phyloP scores from a whole-genome alignment of 2,329 filamentous ascomycete genomes.

The Penicillium sp. region DNA sequence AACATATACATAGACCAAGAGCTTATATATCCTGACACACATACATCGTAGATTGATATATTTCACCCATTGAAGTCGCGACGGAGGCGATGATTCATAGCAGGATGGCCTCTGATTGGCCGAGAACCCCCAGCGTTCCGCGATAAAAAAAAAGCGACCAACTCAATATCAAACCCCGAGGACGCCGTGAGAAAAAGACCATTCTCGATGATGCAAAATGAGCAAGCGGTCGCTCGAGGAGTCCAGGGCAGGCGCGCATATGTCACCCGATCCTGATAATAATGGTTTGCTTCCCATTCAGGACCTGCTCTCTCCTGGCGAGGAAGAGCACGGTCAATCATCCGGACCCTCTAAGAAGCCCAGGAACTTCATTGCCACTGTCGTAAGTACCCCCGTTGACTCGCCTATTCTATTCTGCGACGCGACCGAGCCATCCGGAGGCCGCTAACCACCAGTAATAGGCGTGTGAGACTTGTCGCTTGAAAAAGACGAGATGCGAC shows the following conservation, averaged over 20 bases:
- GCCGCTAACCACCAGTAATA: slow-evolving; percentile 19
- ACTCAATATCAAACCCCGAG: slow-evolving; percentile 5
- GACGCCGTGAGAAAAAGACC: neutral
- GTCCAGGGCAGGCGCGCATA: slow-evolving; percentile 24
- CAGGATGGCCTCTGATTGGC: slow-evolving; percentile 14
- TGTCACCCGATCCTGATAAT: slow-evolving; percentile 26
- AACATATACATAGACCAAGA: neutral
- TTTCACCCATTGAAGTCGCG: neutral
- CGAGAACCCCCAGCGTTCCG: neutral
- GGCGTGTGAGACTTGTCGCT: slow-evolving; percentile 56
- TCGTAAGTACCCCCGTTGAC: slow-evolving; percentile 25
- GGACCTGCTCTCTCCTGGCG: slow-evolving; percentile 38
- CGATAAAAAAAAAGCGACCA: slow-evolving; percentile 7
- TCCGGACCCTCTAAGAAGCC: slow-evolving; percentile 34
- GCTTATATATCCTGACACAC: neutral
- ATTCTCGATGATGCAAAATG: slow-evolving; percentile 35
- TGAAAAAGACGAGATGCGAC: slow-evolving; percentile 57
- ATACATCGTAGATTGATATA: neutral
- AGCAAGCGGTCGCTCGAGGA: slow-evolving; percentile 40
- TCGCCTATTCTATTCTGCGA: neutral
- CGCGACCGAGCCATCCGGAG: neutral
- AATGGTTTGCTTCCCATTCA: slow-evolving; percentile 34
- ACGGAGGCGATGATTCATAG: slow-evolving; percentile 15
- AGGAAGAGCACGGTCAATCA: slow-evolving; percentile 29
- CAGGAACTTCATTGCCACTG: slow-evolving; percentile 42